Conservation (phyloP, 2,329 filamentous ascomycete species). For the Aspergillus nomiae region DNA sequence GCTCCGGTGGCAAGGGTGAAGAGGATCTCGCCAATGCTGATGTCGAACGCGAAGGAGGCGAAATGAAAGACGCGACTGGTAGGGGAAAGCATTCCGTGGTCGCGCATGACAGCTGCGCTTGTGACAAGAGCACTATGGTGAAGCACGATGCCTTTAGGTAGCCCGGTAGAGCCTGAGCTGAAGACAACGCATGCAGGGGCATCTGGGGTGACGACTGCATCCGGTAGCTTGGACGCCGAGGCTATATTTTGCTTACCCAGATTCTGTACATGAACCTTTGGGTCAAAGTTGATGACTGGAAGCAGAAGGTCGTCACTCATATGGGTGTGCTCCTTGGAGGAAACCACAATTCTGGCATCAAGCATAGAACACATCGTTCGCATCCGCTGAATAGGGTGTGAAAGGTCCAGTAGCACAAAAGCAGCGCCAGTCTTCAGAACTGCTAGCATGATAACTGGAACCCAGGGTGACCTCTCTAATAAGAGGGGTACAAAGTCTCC, state of each 20-base stretch:
- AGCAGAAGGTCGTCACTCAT: neutral
- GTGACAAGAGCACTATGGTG: constrained; percentile 14
- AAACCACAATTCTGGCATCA: neutral
- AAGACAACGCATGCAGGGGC: constrained; percentile 18
- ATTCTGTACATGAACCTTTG: too few relatives aligned
- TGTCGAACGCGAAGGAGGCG: constrained; percentile 42
- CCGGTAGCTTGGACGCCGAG: too few relatives aligned
- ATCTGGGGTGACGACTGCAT: neutral
- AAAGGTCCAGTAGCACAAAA: constrained; percentile 27
- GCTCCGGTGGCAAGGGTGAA: constrained; percentile 44
- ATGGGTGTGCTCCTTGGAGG: neutral
- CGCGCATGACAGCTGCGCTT: neutral
- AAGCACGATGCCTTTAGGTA: constrained; percentile 22
- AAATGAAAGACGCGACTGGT: constrained; percentile 34
- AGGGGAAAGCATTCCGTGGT: neutral
- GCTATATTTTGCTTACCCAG: too few relatives aligned
- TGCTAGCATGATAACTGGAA: constrained; percentile 25
- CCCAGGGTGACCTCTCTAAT: constrained; percentile 30
- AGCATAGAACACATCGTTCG: neutral
- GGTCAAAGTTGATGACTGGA: too few relatives aligned
- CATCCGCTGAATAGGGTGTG: constrained; percentile 16
- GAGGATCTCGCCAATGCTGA: constrained; percentile 33
- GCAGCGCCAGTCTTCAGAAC: constrained; percentile 28
- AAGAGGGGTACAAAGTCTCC: constrained; percentile 26
- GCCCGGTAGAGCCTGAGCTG: constrained; percentile 24